Conservation (phyloP, 345 rosid species). For the Acer saccharum region DNA sequence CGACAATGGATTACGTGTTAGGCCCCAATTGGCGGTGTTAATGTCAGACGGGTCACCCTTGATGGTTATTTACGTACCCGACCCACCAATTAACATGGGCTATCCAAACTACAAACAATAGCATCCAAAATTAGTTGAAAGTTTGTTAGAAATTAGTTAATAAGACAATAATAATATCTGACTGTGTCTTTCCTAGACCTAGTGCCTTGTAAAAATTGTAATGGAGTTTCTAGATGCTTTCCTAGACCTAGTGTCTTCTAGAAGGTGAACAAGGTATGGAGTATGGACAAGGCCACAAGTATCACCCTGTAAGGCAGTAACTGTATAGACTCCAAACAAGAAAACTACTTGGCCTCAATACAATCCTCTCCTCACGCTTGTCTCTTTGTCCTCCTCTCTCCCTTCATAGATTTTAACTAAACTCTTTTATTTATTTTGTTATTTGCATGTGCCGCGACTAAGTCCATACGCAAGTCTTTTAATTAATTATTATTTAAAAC, state of each 20-base stretch:
- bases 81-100: background rate
- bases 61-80: background rate
- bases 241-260: background rate
- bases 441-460: background rate
- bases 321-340: background rate
- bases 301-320: too few species aligned
- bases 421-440: background rate
- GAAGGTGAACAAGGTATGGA: background rate
- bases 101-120: background rate
- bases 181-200: too few species aligned
- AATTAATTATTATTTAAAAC: background rate
- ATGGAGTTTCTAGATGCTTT: conserved; percentile 5
- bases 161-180: too few species aligned
- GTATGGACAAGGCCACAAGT: background rate
- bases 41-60: background rate
- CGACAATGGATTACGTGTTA: background rate
- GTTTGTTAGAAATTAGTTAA: background rate
- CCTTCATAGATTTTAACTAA: background rate
- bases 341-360: background rate
- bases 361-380: background rate
- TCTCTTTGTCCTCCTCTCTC: background rate
- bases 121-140: background rate
- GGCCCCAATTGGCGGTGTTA: background rate
- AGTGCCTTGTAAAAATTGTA: too few species aligned
- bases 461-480: background rate